These are phyloP conservation scores for Fusarium mexicanum DNA, from an alignment of 2,329 filamentous ascomycete species.

Conservation along the genomic window DNA sequence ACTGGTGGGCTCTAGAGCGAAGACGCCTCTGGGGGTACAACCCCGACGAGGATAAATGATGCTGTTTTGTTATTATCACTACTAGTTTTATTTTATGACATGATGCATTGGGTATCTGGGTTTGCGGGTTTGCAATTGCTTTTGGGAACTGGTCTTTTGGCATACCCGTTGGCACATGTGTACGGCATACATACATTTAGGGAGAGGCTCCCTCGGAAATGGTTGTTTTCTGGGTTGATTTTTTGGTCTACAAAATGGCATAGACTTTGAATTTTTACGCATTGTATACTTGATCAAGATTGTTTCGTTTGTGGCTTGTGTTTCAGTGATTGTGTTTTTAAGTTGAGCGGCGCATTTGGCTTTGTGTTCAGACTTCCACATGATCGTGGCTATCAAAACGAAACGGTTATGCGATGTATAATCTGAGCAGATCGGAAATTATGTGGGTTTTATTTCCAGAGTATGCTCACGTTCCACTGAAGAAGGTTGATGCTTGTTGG, in stretches of 20 bases:
- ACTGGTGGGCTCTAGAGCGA: slow-evolving; percentile 35
- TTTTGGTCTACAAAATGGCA: slow-evolving; percentile 6
- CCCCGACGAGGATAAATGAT: slow-evolving; percentile 16
- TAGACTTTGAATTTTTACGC: slow-evolving; percentile 13
- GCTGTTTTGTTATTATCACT: slow-evolving; percentile 1
- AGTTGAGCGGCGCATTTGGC: not conserved
- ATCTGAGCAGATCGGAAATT: not conserved
- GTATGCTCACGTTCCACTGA: not conserved
- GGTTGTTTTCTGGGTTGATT: not conserved
- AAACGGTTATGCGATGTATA: not conserved
- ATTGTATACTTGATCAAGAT: not conserved
- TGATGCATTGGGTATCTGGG: slow-evolving; percentile 25
- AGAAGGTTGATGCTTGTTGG: not conserved
- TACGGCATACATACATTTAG: slow-evolving; percentile 28
- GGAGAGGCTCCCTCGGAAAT: slow-evolving; percentile 30
- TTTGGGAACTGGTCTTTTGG: slow-evolving; percentile 18
- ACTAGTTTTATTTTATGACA: slow-evolving; percentile 20
- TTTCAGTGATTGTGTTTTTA: not conserved
- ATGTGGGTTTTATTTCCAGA: too few species aligned
- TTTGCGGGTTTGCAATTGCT: slow-evolving; percentile 11
- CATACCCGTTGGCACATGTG: slow-evolving; percentile 20
- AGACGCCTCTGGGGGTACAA: slow-evolving; percentile 37
- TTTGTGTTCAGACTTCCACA: not conserved
- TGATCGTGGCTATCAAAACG: not conserved
- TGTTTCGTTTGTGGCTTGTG: not conserved